These are phyloP conservation scores for Xylaria hypoxylon DNA, from an alignment of 2,329 filamentous ascomycete species.

Conservation along the genomic window DNA sequence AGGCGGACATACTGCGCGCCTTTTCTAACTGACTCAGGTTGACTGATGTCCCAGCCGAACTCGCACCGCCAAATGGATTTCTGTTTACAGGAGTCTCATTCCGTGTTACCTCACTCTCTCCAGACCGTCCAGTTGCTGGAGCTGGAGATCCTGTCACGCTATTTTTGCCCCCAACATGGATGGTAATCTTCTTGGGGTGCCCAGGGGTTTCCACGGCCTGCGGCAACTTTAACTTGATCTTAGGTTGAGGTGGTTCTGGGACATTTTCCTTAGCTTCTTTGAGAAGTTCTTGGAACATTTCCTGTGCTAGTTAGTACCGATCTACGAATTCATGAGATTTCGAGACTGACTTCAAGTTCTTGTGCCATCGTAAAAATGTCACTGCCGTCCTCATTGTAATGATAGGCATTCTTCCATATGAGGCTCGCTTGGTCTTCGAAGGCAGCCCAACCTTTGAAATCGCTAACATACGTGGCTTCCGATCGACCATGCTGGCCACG, in stretches of 20 bases:
- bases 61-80: slow-evolving; percentile 48
- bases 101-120: slow-evolving; percentile 51
- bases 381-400: slow-evolving; percentile 93
- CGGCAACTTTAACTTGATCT: slow-evolving; percentile 83
- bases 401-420: slow-evolving; percentile 88
- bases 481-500: slow-evolving; percentile 77
- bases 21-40: slow-evolving; percentile 53
- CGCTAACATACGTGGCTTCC: slow-evolving; percentile 70
- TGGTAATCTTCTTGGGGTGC: slow-evolving; percentile 73
- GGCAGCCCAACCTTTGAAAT: slow-evolving; percentile 84
- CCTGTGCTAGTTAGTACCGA: slow-evolving; percentile 58
- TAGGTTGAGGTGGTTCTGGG: slow-evolving; percentile 77
- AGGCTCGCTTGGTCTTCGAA: slow-evolving; percentile 84
- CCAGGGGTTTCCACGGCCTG: slow-evolving; percentile 58
- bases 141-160: slow-evolving; percentile 66
- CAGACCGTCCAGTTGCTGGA: slow-evolving; percentile 53
- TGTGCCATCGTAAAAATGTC: slow-evolving; percentile 82
- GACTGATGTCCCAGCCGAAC: slow-evolving; percentile 43
- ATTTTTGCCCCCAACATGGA: slow-evolving; percentile 73
- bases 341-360: slow-evolving; percentile 75
- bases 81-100: slow-evolving; percentile 47
- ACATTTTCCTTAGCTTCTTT: slow-evolving; percentile 79
- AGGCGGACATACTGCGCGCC: slow-evolving; percentile 56
- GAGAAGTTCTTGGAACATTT: slow-evolving; percentile 75
- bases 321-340: slow-evolving; percentile 5